Evolutionary conservation across 768 basidiomycete species (phyloP), one percentile per base, ranked within the genome.

Genomic region (Cystofilobasidium bisporidii): DNA sequence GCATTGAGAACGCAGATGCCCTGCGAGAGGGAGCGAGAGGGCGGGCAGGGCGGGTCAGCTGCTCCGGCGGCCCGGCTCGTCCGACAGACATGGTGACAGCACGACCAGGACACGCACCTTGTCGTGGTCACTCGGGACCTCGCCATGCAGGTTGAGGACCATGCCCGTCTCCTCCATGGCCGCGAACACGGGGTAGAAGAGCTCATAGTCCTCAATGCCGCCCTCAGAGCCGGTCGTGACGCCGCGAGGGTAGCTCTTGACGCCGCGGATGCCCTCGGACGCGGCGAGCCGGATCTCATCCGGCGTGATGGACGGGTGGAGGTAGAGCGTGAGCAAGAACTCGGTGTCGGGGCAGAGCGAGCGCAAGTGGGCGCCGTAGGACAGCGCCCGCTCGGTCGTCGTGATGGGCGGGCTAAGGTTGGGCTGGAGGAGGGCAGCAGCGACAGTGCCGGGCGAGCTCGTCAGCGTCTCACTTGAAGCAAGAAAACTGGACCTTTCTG

Each of bases 171-270:
- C 85, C 79, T 97, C 85, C 93, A 98, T 97, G 43, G 86, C 88
- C 72, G 85, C 85, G 75, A 99, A 98, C 38, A 96, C 84, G 24
- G 88, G 87, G 77, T 97, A 96, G 76, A 94, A 99, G 1, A 83
- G 81, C 72, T 89, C 88, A 72, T 98, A 98, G 18, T 90, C 90
- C 76, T 98, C 94, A 71, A 98, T 94, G 10, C 96, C 96, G 40
- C 89, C 86, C 67, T 92, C 90, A 17, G 90, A 93, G 77, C 97
- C 94, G 41, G 96, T 99, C 28, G 96, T 99, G 4, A 99, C 94
- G 14, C 96, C 96, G 69, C 89, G 82, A 58, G 96, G 96, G 76
- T 99, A 99, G 20, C 89, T 92, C 78, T 99, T 98, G 72, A 99
- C 90, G 47, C 94, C 83, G 81, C 82, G 83, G 70, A 99, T 83